Base-by-base conservation (phyloP, 805 yeast genomes). In the Candida sphagnicola region DNA sequence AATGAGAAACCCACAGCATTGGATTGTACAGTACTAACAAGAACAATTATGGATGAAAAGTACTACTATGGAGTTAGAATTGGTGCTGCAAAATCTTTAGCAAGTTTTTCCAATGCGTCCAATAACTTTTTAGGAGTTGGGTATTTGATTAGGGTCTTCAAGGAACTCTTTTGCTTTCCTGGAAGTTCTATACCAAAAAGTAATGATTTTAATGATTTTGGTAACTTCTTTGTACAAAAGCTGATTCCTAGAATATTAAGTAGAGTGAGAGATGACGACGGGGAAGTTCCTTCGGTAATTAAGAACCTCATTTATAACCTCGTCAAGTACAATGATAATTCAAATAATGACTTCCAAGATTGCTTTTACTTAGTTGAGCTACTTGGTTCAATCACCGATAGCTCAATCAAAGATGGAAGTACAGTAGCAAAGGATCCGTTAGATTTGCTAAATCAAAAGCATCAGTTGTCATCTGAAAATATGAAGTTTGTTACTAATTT, bases 31-130 rank as follows among this genome's bases (percentile, higher is more conserved):
- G 75, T 85, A 15, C 63, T 93, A 31, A 65, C 86, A 2, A 68
- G 97, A 38, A 90, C 98, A 0, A 59, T 87, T 3, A 71, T 90
- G 77, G 99, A 93, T 56, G 54, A 71, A 4, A 67, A 96, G 28
- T 93, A 93, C 55, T 91, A 79, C 54, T 89, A 86, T 59, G 97
- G 97, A 3, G 79, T 93, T 1, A 70, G 99, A 41, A 73, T 80
- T 13, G 95, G 87, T 40, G 97, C 99, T 1, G 95, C 95, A 1
- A 59, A 65, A 33, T 93, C 93, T 0, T 66, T 93, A 31, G 82
- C 90, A 0, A 71, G 61, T n/a, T 70, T 79, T 37, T 82, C 95
- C 0, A 76, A 65, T 17, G 75, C 74, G 25, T 77, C 75, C 10
- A 70, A 77, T 29, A 72, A 72, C n/a, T 85, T 75, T 56, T 65